Percentiles rank a stretch among this genome's conserved stretches.
These are phyloP conservation scores for Pseudognaphalium luteoalbum DNA, from an alignment of 129 eudicot genomes.

Conservation along the genomic window DNA sequence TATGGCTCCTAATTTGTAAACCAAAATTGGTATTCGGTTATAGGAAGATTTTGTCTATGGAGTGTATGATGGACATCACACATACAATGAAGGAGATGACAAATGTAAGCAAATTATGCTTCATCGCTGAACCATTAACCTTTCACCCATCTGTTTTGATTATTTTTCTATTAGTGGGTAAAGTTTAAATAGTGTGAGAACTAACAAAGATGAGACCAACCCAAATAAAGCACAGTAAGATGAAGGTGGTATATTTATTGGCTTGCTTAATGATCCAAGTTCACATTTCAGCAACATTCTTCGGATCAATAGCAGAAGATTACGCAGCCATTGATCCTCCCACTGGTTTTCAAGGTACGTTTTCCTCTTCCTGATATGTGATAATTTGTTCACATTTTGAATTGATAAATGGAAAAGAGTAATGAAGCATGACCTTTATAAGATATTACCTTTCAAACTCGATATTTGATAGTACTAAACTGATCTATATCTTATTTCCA, in stretches of 20 bases:
- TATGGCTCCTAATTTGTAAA: not conserved
- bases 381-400: constrained; percentile 1
- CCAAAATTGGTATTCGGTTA: constrained; percentile 27
- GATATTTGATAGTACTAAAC: not conserved
- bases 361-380: constrained; percentile 1
- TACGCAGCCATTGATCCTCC: constrained; percentile 81
- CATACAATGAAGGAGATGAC: constrained; percentile 64
- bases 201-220: not conserved
- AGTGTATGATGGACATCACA: constrained; percentile 78
- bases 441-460: not conserved
- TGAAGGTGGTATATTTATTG: not conserved
- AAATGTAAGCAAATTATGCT: constrained; percentile 41
- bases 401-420: not conserved
- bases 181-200: not conserved
- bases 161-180: not conserved
- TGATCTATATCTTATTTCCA: constrained; percentile 3
- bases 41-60: constrained; percentile 86
- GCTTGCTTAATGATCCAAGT: constrained; percentile 5
- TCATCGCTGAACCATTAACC: not conserved
- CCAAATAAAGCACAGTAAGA: not conserved
- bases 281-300: constrained; percentile 63
- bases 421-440: not conserved
- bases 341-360: constrained; percentile 83
- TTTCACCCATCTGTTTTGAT: not conserved
- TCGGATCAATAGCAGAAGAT: constrained; percentile 79